These are phyloP conservation scores for Dothideomycetes sp. DNA, from an alignment of 2,329 filamentous ascomycete genomes.

Conservation along the genomic window DNA sequence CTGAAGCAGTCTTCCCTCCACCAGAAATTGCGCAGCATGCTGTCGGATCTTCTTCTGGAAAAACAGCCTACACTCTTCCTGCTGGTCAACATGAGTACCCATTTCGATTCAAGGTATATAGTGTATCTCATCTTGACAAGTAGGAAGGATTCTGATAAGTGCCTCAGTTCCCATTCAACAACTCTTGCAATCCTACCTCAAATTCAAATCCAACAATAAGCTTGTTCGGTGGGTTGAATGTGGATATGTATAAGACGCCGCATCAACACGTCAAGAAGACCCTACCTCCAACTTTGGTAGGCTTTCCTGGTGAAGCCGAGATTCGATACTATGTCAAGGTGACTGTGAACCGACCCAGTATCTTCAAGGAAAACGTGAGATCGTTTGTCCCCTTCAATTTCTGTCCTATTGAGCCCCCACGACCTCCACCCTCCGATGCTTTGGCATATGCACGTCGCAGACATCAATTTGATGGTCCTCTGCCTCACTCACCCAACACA, in stretches of 20 bases:
- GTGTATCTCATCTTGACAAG: not conserved
- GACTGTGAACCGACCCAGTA: conserved; percentile 78
- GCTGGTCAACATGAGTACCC: conserved; percentile 66
- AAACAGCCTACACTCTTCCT: conserved; percentile 49
- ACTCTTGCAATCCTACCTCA: conserved; percentile 48
- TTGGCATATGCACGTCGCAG: conserved; percentile 76
- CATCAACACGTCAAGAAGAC: conserved; percentile 70
- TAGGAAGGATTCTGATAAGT: not conserved
- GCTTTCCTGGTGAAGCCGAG: conserved; percentile 77
- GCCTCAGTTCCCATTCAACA: conserved; percentile 54
- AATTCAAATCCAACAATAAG: conserved; percentile 35
- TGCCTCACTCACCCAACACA: conserved; percentile 16
- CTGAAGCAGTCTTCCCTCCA: conserved; percentile 63
- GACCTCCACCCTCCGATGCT: conserved; percentile 55
- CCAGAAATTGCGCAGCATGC: conserved; percentile 22
- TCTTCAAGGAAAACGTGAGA: conserved; percentile 86
- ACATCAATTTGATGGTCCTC: conserved; percentile 44
- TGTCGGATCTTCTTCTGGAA: conserved; percentile 15
- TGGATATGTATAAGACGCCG: conserved; percentile 38
- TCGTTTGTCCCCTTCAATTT: conserved; percentile 63
- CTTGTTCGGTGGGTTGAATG: conserved; percentile 32
- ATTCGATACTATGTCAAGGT: conserved; percentile 92
- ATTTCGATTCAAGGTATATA: conserved; percentile 63
- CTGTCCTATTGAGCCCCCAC: conserved; percentile 82
- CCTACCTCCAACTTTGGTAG: conserved; percentile 79